Evolutionary conservation across 2,329 filamentous ascomycete species (phyloP), one percentile per base, ranked within the genome.

Genomic region (Aspergillus versicolor): DNA sequence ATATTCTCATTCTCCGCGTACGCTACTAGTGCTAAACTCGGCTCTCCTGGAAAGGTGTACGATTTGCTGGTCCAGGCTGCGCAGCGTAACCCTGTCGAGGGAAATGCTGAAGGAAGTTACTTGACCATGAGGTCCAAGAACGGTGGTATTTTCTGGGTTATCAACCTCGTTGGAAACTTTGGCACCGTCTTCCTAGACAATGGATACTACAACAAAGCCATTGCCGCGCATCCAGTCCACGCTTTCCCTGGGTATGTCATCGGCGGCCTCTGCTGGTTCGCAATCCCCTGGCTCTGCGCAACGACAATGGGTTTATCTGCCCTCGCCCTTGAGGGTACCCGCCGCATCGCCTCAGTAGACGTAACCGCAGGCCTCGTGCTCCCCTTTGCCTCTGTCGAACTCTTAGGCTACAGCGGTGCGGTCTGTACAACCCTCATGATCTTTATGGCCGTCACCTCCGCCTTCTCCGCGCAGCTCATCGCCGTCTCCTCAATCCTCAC

Each of bases 121-220:
- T 77, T 96, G 15, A 96, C 92, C 0, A 95, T 96, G 91, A 80
- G 83, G 56, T 91, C 88, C 2, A 84, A 83, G 57, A 87, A 93
- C 65, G 92, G 92, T 5, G 90, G 85, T 41, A 90, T 94, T 56
- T 96, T 96, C 80, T 96, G 96, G 73, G 86, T 95, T 38, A 95
- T 95, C 76, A 95, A 95, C 74, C 88, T 90, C 47, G 88, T 92
- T 37, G 90, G 68, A 32, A 73, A 72, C 57, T 72, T 73, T 48
- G 69, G 80, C 5, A 92, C 89, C 1, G 90, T 95, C 4, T 95
- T 95, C 78, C 81, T 91, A 44, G 91, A 95, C 69, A 92, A 92
- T 63, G 75, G 89, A 15, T 96, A 95, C 78, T 96, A 92, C 77
- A 94, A 96, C 81, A 96, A 96, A 75, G 92, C 91, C 15, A 96